Conservation (phyloP, 2,329 filamentous ascomycete genomes). For the Cryphonectria naterciae region DNA sequence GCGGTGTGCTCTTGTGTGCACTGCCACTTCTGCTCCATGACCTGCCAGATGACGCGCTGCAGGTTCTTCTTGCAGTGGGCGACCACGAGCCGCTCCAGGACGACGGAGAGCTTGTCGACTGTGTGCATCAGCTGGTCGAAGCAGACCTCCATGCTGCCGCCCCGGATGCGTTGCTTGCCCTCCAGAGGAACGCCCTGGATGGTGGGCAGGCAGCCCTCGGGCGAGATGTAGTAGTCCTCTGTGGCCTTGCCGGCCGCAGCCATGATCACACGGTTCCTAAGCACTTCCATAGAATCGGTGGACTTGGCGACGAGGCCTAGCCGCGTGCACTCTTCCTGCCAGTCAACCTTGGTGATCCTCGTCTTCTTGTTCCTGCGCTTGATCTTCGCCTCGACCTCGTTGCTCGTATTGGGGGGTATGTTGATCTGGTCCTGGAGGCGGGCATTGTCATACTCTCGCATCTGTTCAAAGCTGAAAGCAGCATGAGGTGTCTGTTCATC, state of each 20-base stretch:
- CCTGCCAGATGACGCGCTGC: conserved; percentile 13
- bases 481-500: neutral
- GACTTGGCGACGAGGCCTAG: conserved; percentile 19
- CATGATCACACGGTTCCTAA: conserved; percentile 17
- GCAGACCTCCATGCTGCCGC: conserved; percentile 26
- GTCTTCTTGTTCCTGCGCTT: neutral
- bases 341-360: conserved; percentile 18
- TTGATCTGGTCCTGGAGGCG: neutral
- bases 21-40: conserved; percentile 11
- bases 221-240: conserved; percentile 23
- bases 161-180: conserved; percentile 23
- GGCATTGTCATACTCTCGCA: neutral
- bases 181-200: conserved; percentile 10
- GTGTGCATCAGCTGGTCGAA: conserved; percentile 27
- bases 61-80: conserved; percentile 22
- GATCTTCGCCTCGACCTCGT: neutral
- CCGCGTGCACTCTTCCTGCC: conserved; percentile 25
- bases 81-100: conserved; percentile 18
- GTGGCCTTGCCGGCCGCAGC: conserved; percentile 18
- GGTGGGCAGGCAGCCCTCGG: conserved; percentile 18
- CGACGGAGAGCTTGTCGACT: conserved; percentile 6
- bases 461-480: neutral
- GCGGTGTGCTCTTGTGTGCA: conserved; percentile 3
- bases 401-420: neutral
- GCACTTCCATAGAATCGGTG: neutral